Conservation (phyloP, 495 filamentous ascomycete species). For the Neurospora cerealis region DNA sequence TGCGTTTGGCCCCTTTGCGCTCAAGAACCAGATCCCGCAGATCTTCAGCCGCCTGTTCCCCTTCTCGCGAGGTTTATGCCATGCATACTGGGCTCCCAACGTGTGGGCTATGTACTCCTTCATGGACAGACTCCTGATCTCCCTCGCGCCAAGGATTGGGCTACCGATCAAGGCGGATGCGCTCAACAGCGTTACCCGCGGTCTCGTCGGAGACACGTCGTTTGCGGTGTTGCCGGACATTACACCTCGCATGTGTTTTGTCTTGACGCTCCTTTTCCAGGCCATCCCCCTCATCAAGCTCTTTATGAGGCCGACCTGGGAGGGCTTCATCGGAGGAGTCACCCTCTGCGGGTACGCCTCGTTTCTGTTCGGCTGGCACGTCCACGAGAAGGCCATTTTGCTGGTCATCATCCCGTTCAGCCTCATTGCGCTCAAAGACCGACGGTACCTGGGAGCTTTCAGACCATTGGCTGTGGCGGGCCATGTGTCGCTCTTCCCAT, state of each 20-base stretch:
- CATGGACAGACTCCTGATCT: conserved; percentile 67
- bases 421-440: conserved; percentile 83
- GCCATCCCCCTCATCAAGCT: conserved; percentile 70
- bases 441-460: conserved; percentile 86
- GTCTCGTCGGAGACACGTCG: conserved; percentile 87
- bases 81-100: conserved; percentile 98
- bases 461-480: conserved; percentile 84
- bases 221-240: conserved; percentile 91
- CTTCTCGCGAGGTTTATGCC: conserved; percentile 85
- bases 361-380: conserved; percentile 97
- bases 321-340: conserved; percentile 77
- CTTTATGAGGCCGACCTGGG: conserved; percentile 71
- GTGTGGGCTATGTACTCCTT: conserved; percentile 98
- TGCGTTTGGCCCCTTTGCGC: conserved; percentile 86
- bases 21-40: conserved; percentile 81
- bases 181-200: conserved; percentile 79
- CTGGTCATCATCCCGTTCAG: conserved; percentile 93
- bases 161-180: conserved; percentile 63
- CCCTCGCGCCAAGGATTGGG: conserved; percentile 71
- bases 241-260: conserved; percentile 67
- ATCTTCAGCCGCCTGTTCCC: conserved; percentile 79
- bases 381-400: conserved; percentile 94
- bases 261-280: conserved; percentile 76
- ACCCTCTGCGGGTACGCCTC: conserved; percentile 95
- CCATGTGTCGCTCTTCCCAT: conserved; percentile 88